These are phyloP conservation scores for Pseudogymnoascus sp. DNA, from an alignment of 2,329 filamentous ascomycete species.

Conservation along the genomic window DNA sequence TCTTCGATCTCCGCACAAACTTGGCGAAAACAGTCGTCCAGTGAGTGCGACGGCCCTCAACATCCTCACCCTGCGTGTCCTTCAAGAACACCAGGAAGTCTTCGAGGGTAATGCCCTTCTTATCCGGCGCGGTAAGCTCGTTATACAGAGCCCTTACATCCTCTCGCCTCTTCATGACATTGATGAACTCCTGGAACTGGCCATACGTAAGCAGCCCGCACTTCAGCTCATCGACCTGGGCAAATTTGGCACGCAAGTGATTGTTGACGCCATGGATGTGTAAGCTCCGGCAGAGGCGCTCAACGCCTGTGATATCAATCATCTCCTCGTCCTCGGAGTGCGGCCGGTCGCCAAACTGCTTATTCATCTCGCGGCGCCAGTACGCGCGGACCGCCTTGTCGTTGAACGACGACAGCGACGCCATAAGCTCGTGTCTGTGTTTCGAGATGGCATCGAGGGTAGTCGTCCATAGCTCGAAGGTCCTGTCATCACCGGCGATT, in stretches of 20 bases:
- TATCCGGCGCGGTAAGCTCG: slow-evolving; percentile 46
- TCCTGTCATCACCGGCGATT: slow-evolving; percentile 64
- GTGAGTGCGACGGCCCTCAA: slow-evolving; percentile 52
- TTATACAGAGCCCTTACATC: slow-evolving; percentile 72
- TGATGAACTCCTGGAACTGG: slow-evolving; percentile 79
- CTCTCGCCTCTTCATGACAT: slow-evolving; percentile 70
- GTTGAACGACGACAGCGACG: slow-evolving; percentile 76
- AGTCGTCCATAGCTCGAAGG: slow-evolving; percentile 70
- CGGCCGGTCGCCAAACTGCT: slow-evolving; percentile 47
- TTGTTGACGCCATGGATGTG: slow-evolving; percentile 83
- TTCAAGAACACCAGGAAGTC: slow-evolving; percentile 72
- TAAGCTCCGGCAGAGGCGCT: slow-evolving; percentile 76
- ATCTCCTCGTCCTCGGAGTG: slow-evolving; percentile 52
- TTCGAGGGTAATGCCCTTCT: slow-evolving; percentile 56
- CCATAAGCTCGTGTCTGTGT: slow-evolving; percentile 83
- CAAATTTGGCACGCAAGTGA: slow-evolving; percentile 66
- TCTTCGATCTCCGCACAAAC: slow-evolving; percentile 51
- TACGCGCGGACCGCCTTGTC: slow-evolving; percentile 74
- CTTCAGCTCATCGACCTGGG: slow-evolving; percentile 56
- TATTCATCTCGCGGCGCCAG: slow-evolving; percentile 78
- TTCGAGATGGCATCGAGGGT: slow-evolving; percentile 78
- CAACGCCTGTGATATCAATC: slow-evolving; percentile 69
- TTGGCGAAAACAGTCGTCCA: slow-evolving; percentile 70
- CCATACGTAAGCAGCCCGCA: slow-evolving; percentile 63
- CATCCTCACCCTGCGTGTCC: slow-evolving; percentile 65